Base-by-base conservation (phyloP, 345 rosid genomes). In the Boechera retrofracta region DNA sequence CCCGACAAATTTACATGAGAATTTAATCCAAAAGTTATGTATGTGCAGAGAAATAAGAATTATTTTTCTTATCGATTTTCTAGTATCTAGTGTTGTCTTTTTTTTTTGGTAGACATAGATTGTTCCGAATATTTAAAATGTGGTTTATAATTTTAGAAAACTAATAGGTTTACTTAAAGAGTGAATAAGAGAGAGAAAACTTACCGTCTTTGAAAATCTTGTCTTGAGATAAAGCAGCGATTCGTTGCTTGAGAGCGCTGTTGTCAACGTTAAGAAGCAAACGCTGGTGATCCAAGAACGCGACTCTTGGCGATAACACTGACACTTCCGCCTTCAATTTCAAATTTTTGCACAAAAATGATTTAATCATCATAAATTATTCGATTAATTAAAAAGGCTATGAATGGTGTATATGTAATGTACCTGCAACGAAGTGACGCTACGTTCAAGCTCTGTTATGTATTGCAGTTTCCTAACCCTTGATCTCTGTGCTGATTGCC, bases 401-500 rank as follows among this genome's bases (percentile, higher is more conserved):
- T 8, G 32, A 42, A 54, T 59, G 55, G 70, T 35, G 29, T 41
- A 47, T 16, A 41, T 39, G 42, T 74, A 87, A 41, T 39, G 42
- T 72, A 87, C 98, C 82, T 93, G 98, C 77, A 93, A 82, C 11
- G 96, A 82, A 48, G 88, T 89, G 38, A 93, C 92, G 76, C 91
- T 87, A 1, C 94, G 98, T 83, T 93, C 97, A 15, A 93, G 97
- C 79, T 91, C 97, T 38, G 96, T 91, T 67, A 93, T 93, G 84
- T 93, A 91, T 76, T 91, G 96, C 31, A 93, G 83, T 83, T 93
- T 93, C 80, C 94, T 85, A 72, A 91, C 98, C 65, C 98, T 84
- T 74, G 98, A 93, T 79, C 97, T 87, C 53, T 93, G 98, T 29
- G 98, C 97, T 11, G 98, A 93, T 78, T 93, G 98, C 63, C 98